Evolutionary conservation across 257 asterid genomes (phyloP).

Genomic region (Fraxinus quadrangulata): DNA sequence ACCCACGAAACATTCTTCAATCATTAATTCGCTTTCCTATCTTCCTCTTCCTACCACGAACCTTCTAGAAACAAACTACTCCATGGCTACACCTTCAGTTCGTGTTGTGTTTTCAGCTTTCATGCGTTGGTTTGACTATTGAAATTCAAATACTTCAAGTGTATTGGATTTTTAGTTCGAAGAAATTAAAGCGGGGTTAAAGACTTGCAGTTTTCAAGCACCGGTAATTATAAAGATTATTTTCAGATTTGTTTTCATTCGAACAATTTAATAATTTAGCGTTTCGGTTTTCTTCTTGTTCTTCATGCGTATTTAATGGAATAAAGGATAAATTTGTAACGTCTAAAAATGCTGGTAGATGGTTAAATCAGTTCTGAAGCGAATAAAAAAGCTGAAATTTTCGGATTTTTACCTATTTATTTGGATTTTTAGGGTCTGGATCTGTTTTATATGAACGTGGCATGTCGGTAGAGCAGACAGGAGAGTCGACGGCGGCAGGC

Average conservation of each 20-base stretch:
- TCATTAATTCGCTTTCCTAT: neutral
- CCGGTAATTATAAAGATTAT: neutral
- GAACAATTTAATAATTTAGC: neutral
- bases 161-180: neutral
- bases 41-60: constrained; percentile 22
- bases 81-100: constrained; percentile 6
- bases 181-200: neutral
- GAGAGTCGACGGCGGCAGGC: constrained; percentile 24
- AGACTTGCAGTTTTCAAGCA: neutral
- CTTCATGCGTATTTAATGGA: neutral
- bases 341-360: constrained; percentile 1
- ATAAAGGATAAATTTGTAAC: neutral
- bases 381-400: neutral
- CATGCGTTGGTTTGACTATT: neutral
- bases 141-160: neutral
- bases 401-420: neutral
- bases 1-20: constrained; percentile 5
- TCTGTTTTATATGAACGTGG: constrained; percentile 30
- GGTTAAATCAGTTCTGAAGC: neutral
- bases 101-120: neutral
- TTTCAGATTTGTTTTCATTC: neutral
- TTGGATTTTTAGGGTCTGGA: neutral
- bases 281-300: neutral
- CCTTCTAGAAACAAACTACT: constrained; percentile 40
- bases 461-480: constrained; percentile 11